A percentile compares a stretch with the other conserved stretches of the same genome.
phyloP scores from a whole-genome alignment of 176 grass and related monocot genomes.

The Puccinellia tenuiflora region DNA sequence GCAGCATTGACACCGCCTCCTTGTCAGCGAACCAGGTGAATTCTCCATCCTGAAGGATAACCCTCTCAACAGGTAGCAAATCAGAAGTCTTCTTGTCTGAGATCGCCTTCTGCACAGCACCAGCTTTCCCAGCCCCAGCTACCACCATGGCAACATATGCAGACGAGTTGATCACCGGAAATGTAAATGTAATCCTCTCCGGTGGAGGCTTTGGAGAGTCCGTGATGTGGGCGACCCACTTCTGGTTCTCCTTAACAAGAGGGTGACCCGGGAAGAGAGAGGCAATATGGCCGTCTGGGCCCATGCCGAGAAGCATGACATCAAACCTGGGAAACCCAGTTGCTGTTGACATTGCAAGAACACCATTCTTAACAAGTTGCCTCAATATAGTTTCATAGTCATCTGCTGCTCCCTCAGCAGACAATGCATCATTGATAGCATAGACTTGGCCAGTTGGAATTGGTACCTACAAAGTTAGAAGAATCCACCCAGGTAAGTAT shows the following conservation, averaged over 20 bases:
- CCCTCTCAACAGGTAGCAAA: slow-evolving; percentile 79
- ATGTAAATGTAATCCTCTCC: slow-evolving; percentile 91
- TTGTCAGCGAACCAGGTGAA: slow-evolving; percentile 97
- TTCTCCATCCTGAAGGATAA: slow-evolving; percentile 69
- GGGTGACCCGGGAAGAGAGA: slow-evolving; percentile 97
- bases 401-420: slow-evolving; percentile 81
- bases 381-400: slow-evolving; percentile 77
- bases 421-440: slow-evolving; percentile 88
- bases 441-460: slow-evolving; percentile 78
- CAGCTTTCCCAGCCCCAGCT: slow-evolving; percentile 66
- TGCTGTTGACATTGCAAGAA: slow-evolving; percentile 38
- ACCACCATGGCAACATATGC: slow-evolving; percentile 81
- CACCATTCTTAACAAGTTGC: slow-evolving; percentile 63
- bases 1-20: slow-evolving; percentile 62
- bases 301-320: slow-evolving; percentile 88
- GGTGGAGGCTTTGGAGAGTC: slow-evolving; percentile 96
- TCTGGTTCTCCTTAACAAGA: slow-evolving; percentile 64
- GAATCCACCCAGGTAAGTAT: background rate
- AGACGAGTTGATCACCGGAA: slow-evolving; percentile 91
- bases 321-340: slow-evolving; percentile 79
- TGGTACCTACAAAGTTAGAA: slow-evolving; percentile 55
- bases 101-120: slow-evolving; percentile 62
- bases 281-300: slow-evolving; percentile 93
- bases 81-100: slow-evolving; percentile 50
- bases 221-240: slow-evolving; percentile 84